Evolutionary conservation across 805 yeast species (phyloP), one percentile per base, ranked within the genome.

Genomic region (Grigorovia humatica): DNA sequence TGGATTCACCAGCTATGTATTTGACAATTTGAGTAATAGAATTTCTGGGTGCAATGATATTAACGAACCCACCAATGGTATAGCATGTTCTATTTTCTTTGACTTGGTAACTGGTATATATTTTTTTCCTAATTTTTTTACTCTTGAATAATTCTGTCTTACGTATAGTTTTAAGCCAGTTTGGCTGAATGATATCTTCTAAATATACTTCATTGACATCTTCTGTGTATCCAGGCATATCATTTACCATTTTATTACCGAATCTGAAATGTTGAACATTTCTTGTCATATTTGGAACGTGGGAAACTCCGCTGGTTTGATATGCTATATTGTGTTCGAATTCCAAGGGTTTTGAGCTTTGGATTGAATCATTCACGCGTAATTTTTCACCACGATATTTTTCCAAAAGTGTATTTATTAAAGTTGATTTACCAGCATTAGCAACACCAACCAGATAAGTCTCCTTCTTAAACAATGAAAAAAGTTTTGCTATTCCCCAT

Each of bases 231-330:
- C 77, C 77, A 5, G 77, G 77, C 7, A 72, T 57, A 57, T 74
- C 77, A 55, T 62, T 55, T 2, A 71, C 52, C 0, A 56, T 44
- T 30, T 68, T 64, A 13, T 63, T 67, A 18, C 54, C 58, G 17
- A 76, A 63, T 8, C 65, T 59, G 55, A 67, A 78, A 4, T 66
- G 68, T 51, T 78, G 74, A 13, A 74, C 59, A 3, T 71, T 74
- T 59, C 87, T 74, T 0, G 96, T 88, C 63, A 82, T 79, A 29
- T 88, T 88, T 0, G 96, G 96, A 46, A 83, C 66, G 50, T 67
- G 68, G 1, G 73, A 70, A 0, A 72, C 71, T 1, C 74, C 74
- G 1, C 65, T 62, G 6, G 53, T 54, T 29, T 66, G 66, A 9
- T n/a, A 23, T n/a, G 51, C 52, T 4, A 43, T 43, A 29, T 52